Base-by-base conservation (phyloP, 2,329 filamentous ascomycete genomes). In the Ascochyta koolunga region DNA sequence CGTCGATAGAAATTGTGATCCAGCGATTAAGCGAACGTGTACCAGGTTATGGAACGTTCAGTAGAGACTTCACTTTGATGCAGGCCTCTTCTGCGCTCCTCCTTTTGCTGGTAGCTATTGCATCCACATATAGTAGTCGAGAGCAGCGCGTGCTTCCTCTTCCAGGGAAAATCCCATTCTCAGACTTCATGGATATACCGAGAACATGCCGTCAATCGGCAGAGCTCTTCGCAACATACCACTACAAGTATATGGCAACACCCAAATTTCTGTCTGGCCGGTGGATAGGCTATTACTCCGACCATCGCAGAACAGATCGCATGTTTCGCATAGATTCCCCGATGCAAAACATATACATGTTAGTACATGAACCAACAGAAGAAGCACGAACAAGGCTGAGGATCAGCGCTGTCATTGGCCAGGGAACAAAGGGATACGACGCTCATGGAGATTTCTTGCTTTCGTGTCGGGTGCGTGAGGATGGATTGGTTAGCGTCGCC, bases 241-340 rank as follows among this genome's bases (percentile, higher is more conserved):
- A 69, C 43, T 32, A 59, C 8, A n/a, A 40, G 3, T 46, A 44
- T 8, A 68, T 68, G 67, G 51, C 51, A 4, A 51, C 44, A 3
- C 45, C 57, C 2, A 21, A 47, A 0, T 65, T 67, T 31, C 39
- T 69, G 1, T 42, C 54, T 0, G 64, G 64, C 2, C 25, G 24
- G 0, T 68, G 67, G 67, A 46, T 50, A 6, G 67, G 67, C 1
- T 61, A 49, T 15, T 60, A 56, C 19, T 50, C 55, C 1, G 66
- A 68, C 27, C 56, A 65, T 9, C 50, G 62, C 16, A 4, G 18
- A 3, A 22, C 10, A 15, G 24, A 43, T 10, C 40, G 38, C 11
- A 35, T 35, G 10, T 21, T 41, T 19, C 27, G 45, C 9, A 44
- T 65, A 15, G 63, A 60, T 5, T 45, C 55, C 1, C 55, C 47